Percentiles rank a stretch among this genome's conserved stretches.
phyloP scores from a whole-genome alignment of 2,329 filamentous ascomycete species.

The Ciborinia camelliae region DNA sequence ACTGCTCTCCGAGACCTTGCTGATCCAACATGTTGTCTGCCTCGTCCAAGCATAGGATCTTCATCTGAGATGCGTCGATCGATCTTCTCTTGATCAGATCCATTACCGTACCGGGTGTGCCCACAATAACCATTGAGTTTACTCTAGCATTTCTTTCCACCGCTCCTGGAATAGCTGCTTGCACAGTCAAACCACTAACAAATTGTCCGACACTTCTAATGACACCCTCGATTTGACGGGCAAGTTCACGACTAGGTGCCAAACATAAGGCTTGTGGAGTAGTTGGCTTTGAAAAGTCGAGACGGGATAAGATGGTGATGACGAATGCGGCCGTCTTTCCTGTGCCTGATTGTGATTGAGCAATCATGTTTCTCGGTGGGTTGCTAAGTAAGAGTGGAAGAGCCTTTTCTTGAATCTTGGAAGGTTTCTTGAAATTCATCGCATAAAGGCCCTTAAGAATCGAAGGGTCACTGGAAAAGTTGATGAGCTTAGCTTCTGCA shows the following conservation, averaged over 20 bases:
- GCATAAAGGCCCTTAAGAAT: conserved; percentile 74
- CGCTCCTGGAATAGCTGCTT: conserved; percentile 78
- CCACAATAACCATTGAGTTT: conserved; percentile 77
- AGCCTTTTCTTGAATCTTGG: conserved; percentile 95
- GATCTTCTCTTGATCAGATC: conserved; percentile 77
- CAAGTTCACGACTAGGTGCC: conserved; percentile 89
- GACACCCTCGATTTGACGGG: conserved; percentile 88
- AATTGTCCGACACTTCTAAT: conserved; percentile 81
- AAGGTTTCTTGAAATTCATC: conserved; percentile 90
- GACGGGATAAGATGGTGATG: conserved; percentile 81
- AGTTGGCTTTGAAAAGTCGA: conserved; percentile 68
- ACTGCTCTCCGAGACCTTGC: conserved; percentile 93
- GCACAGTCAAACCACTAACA: conserved; percentile 69
- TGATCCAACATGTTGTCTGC: conserved; percentile 99
- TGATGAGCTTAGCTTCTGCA: conserved; percentile 19
- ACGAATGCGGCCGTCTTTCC: conserved; percentile 98
- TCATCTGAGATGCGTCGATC: conserved; percentile 69
- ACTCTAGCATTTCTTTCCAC: conserved; percentile 66
- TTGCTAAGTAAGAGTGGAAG: conserved; percentile 82
- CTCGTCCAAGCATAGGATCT: conserved; percentile 88
- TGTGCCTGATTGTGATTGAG: conserved; percentile 97
- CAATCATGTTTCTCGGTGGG: conserved; percentile 91
- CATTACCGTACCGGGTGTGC: conserved; percentile 89
- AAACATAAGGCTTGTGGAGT: conserved; percentile 81
- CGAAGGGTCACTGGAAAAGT: conserved; percentile 46